Base-by-base conservation (phyloP, 1,284 basidiomycete species). In the Trichosporon ovoides region DNA sequence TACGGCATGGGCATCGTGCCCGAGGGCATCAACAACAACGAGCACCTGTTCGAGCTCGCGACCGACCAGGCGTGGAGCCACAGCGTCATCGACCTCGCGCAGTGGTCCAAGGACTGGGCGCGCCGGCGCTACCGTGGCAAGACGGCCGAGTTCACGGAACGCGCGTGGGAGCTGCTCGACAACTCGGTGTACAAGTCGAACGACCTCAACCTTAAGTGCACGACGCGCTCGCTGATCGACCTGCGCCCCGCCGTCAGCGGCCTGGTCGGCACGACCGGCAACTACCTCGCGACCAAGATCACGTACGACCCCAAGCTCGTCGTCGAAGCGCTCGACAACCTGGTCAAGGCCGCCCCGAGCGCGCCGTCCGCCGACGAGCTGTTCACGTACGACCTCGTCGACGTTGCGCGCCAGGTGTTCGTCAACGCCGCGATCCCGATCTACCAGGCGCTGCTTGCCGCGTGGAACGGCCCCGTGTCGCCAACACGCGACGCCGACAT, bases 21-120 rank as follows among this genome's bases (percentile, higher is more conserved):
- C 56, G 80, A 81, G 55, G 80, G 80, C 13, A 70, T 79, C 53
- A 80, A 81, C 58, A 77, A 80, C 13, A 80, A 81, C 62, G 80
- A 81, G 67, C 72, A 80, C 49, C 67, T 80, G 14, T 81, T 80
- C 56, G 77, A 80, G 46, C 62, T 79, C n/a, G 68, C 80, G 3
- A 73, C 79, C 43, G 79, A 81, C 64, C 76, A 79, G 55, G 79
- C 78, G 0, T 81, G 80, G 80, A 78, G 74, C 7, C 52, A 71
- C 1, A 66, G 64, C 0, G 63, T 74, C 2, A 67, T 81, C 53
- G 58, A 78, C 61, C 65, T 74, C 53, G 62, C 62, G 2, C 52
- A 60, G 0, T 80, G 80, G 57, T 68, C 77, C 19, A 55, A 66
- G 36, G 64, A 71, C 13, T 80, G 78, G 76, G 71, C 74, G 20